Evolutionary conservation across 108 stramenopile genomes (phyloP), one percentile per base, ranked within the genome.

Genomic region (Schizochytrium sp.): DNA sequence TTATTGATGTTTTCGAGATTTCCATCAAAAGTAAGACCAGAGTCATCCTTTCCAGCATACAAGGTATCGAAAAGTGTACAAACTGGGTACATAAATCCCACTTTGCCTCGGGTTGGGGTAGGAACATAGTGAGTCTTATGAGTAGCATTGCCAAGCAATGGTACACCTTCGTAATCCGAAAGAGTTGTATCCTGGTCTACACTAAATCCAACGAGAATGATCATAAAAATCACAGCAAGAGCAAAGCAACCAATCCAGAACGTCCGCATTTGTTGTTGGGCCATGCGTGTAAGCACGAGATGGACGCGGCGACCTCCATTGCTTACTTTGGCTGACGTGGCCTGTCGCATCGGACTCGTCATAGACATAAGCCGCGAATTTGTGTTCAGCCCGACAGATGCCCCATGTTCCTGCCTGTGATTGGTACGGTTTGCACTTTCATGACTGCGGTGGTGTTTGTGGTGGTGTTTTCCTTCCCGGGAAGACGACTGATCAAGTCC

Each of bases 1-100:
- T 69, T 8, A 38, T 5, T 44, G 42, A 44, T 2, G 28, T 60
- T n/a, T 60, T 2, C 59, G 1, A n/a, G 59, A 17, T n/a, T 44
- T 1, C 19, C 28, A 10, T n/a, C 53, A 7, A 53, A 83, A 8
- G 28, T 8, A 42, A 83, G 5, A 10, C 47, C 76, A 53, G 53
- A 5, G 15, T 83, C 76, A 83, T 83, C 28, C 76, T 83, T 83
- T 0, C 47, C 53, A 49, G 53, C 47, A 83, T 83, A 69, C 12
- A 69, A 44, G 8, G 64, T 69, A 15, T 69, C 64, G 15, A 69
- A 69, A 15, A 69, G 64, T 3, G 64, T 55, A 53, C 76, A 83
- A 5, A 83, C 53, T 42, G 76, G 76, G 53, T 83, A 83, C 76
- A 55, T 49, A 53, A 83, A 83, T 47, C 76, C 76, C 10, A 83